Evolutionary conservation across 2,329 filamentous ascomycete species (phyloP), one percentile per base, ranked within the genome.

Genomic region (Fusarium incarnatum): DNA sequence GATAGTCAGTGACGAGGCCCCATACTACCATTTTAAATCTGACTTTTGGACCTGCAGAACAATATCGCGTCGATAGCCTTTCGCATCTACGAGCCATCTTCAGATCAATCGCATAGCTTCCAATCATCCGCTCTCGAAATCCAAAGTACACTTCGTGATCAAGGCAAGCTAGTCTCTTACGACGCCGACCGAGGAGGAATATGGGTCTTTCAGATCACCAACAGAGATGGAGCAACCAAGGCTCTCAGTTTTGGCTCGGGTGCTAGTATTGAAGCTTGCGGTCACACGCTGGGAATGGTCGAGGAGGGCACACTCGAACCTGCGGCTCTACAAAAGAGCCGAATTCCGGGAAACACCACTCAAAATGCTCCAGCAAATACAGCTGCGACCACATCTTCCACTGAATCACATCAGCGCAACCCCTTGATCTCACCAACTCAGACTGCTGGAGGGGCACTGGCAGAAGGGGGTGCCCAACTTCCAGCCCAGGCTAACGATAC

Each of bases 41-140:
- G 30, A 75, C 68, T 41, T 28, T 30, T 49, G 53, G 64, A 72
- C 50, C 52, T 47, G 4, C 70, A 89, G 87, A 87, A 84, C 79
- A 87, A 88, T 75, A 85, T 89, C 73, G 82, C 85, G 49, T 85
- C 83, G 54, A 79, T 89, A 73, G 78, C 77, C 63, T 89, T 85
- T 77, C 85, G 84, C 71, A 81, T 88, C 64, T 89, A 88, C 77
- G 84, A 87, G 67, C 83, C 84, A 23, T 76, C 81, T 41, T 70
- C 80, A 60, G 80, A 86, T 42, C 79, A 81, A 37, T 78, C 82
- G 22, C 79, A 83, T 40, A 79, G 78, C 64, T 84, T 85, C 72
- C 81, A 81, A 41, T 81, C 83, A 52, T 80, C 80, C 49, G 83
- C 83, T 20, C 80, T 85, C 68, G 85, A 87, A 63, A 79, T 88